These are phyloP conservation scores for Marasmius tenuissimus DNA, from an alignment of 1,284 basidiomycete genomes.

Conservation along the genomic window DNA sequence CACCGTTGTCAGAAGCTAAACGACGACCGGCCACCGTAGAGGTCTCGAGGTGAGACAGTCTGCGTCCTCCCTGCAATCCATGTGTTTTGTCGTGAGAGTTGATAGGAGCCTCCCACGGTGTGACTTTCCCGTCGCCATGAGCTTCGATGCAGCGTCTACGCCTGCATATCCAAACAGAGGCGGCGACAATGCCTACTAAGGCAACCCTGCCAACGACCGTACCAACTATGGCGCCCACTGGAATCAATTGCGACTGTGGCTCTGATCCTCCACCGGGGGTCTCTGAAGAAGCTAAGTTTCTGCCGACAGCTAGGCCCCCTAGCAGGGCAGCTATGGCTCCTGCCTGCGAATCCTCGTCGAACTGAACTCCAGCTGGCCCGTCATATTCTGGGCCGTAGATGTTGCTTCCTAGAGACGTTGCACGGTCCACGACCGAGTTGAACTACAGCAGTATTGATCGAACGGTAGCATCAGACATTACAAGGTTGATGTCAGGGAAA, in stretches of 20 bases:
- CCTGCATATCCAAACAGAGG: too few species aligned
- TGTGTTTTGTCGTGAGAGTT: too few species aligned
- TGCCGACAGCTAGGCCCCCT: neutral
- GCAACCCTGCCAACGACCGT: neutral
- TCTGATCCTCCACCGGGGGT: neutral
- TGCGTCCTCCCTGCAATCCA: too few species aligned
- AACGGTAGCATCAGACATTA: neutral
- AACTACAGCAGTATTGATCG: constrained; percentile 11
- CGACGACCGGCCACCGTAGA: too few species aligned
- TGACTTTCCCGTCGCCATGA: too few species aligned
- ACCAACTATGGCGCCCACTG: neutral
- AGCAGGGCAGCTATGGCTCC: neutral
- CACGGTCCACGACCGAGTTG: neutral
- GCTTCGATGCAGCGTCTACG: too few species aligned
- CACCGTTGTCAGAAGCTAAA: too few species aligned
- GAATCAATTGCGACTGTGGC: neutral
- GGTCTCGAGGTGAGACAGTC: too few species aligned
- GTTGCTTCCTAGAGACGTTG: neutral
- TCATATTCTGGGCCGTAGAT: neutral
- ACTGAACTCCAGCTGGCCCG: neutral
- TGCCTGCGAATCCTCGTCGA: neutral
- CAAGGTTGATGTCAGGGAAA: neutral
- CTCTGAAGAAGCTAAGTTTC: neutral
- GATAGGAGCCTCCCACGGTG: too few species aligned
- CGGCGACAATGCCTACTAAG: too few species aligned